Base-by-base conservation (phyloP, 1,284 basidiomycete genomes). In the Cryptococcus deneoformans region DNA sequence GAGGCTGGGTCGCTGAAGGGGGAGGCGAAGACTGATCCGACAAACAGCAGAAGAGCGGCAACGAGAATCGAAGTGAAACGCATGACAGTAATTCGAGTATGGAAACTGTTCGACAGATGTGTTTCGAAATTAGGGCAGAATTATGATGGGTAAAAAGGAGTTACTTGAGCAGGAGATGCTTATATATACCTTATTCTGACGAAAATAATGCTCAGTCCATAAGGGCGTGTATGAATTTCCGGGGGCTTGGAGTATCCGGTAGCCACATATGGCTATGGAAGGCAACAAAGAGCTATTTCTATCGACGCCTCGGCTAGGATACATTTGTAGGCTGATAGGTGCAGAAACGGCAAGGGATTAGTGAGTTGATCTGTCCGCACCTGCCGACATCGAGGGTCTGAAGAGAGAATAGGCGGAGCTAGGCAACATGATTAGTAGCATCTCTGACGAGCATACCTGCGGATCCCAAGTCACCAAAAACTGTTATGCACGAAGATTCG, bases 51-150 rank as follows among this genome's bases (percentile, higher is more conserved):
- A 49, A 60, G 47, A 24, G 48, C 48, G 43, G 58, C 58, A 42
- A 53, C 40, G 51, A 60, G 44, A 37, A 60, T 10, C 24, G 54
- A 43, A 24, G 49, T 46, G 58, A 60, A 60, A 53, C 58, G 58
- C 58, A 60, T 60, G 35, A 42, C 56, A 40, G 46, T 46, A 9
- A 34, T 3, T 49, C 42, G 36, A 40, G 24, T 34, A 20, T 34
- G 11, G 46, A 52, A 29, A 16, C 38, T 38, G 46, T 39, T 37
- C 24, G 36, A 35, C 43, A 50, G 34, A 52, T n/a, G 51, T 55
- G 50, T 36, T 59, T 47, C 50, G 44, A 20, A 24, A 40, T 40
- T 53, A 43, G 50, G 50, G 20, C 20, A 53, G 50, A 50, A 48
- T 20, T 37, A 51, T 7, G 24, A 10, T 46, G 5, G 46, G 39